A percentile compares a stretch with the other conserved stretches of the same genome.
Conservation (phyloP, 1,284 basidiomycete genomes). For the Polyporus tsugae region DNA sequence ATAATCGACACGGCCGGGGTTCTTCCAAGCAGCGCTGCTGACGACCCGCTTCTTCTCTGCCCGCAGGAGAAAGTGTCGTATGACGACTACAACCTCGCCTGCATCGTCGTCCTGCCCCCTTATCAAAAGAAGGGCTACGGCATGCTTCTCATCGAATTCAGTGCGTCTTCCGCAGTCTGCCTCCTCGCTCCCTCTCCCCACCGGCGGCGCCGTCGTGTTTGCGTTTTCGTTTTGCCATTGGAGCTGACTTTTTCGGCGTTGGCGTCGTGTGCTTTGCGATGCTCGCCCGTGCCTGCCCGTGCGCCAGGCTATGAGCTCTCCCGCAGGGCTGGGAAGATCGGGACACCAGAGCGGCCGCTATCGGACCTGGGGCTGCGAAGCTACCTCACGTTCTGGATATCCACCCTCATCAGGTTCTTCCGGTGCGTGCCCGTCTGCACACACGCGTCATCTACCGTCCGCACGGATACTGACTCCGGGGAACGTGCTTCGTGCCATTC, state of each 20-base stretch:
- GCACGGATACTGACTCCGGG: slow-evolving; percentile 12
- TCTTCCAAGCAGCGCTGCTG: slow-evolving; percentile 15
- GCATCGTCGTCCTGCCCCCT: slow-evolving; percentile 95
- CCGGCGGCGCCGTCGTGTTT: slow-evolving; percentile 8
- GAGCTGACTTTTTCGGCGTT: slow-evolving; percentile 9
- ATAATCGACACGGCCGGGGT: slow-evolving; percentile 8
- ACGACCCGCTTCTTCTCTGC: slow-evolving; percentile 8
- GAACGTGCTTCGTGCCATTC: slow-evolving; percentile 5
- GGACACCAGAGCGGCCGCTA: slow-evolving; percentile 94
- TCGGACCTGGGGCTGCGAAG: slow-evolving; percentile 93
- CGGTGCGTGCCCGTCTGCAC: slow-evolving; percentile 50
- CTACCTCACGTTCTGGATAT: slow-evolving; percentile 93
- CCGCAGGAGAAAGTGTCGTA: slow-evolving; percentile 93
- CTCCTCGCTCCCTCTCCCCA: neutral
- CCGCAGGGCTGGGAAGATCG: slow-evolving; percentile 76
- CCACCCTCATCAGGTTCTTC: slow-evolving; percentile 86
- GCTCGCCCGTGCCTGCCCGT: neutral
- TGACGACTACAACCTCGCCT: slow-evolving; percentile 97
- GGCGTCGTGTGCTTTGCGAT: neutral
- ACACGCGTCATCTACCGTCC: neutral
- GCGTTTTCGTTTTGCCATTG: slow-evolving; percentile 6
- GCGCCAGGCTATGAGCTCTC: slow-evolving; percentile 89
- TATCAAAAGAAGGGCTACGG: slow-evolving; percentile 93
- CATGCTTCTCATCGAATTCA: slow-evolving; percentile 98
- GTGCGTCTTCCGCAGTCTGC: slow-evolving; percentile 54